Evolutionary conservation across 192 early-diverging fungal genomes (phyloP), one percentile per base, ranked within the genome.

Genomic region (Neocallimastix lanati): DNA sequence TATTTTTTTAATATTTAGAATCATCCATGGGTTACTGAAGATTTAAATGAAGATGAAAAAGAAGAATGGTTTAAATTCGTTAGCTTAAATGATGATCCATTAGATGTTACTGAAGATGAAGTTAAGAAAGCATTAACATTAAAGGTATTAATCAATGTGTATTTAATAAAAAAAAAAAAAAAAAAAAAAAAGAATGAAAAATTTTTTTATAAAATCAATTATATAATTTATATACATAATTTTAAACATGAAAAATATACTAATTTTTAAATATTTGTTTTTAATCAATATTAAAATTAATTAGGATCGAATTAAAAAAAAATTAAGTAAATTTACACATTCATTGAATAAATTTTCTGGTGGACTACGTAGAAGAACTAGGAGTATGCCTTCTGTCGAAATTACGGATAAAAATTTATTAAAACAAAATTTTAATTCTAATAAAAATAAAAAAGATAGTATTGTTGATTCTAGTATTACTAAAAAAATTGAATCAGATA

Each of bases 11-110:
- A n/a, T n/a, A n/a, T 83, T 28, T 78, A 88, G 87, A 50, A 77
- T 14, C 97, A 98, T 85, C 91, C 93, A 33, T 99, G 97, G 97
- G 92, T 95, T 0, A 90, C 90, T 4, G 84, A 83, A 28, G 96
- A 92, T 81, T 79, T 98, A 76, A 84, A 84, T 2, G 84, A 86
- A 29, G 90, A 88, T 25, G 83, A 86, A 33, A 84, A 84, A 78
- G 77, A 78, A n/a, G 78, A 50, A 27, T 97, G 96, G 96, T 89
- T 91, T 16, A 83, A 84, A 27, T 95, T 94, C 28, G 81, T 85
- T 7, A 84, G 87, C 28, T 87, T 90, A 30, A 92, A 84, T 80
- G 83, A 84, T 13, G 80, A 90, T 28, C 88, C 85, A 18, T 85
- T 97, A 12, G 84, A 89, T 12, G 90, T 97, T 28, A 93, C 92